Conservation (phyloP, 2,329 filamentous ascomycete genomes). For the Paradendryphiella salina region DNA sequence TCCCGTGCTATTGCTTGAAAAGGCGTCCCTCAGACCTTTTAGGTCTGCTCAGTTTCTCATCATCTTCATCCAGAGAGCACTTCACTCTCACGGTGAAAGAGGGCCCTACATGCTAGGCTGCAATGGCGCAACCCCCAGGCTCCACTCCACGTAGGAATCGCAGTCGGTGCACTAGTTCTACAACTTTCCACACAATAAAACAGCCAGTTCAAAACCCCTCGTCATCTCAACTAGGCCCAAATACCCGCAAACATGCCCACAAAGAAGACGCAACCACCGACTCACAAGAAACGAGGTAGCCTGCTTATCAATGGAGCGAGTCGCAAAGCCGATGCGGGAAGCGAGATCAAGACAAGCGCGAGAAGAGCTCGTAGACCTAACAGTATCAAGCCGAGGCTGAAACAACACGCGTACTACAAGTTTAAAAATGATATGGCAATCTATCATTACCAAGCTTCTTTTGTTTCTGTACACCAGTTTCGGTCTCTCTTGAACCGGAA, state of each 20-base stretch:
- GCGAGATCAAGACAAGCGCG: not conserved
- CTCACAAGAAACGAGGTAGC: not conserved
- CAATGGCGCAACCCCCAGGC: not conserved
- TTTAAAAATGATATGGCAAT: conserved; percentile 22
- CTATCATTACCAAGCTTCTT: conserved; percentile 24
- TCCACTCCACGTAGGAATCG: not conserved
- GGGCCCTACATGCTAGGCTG: not conserved
- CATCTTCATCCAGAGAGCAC: too few species aligned
- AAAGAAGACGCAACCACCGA: too few species aligned
- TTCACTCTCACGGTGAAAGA: not conserved
- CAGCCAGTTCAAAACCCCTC: too few species aligned
- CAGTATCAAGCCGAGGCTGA: not conserved
- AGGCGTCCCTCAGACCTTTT: too few species aligned
- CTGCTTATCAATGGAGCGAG: too few species aligned
- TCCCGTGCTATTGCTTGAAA: too few species aligned
- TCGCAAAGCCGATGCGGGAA: too few species aligned
- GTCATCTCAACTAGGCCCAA: not conserved
- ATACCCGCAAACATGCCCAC: not conserved
- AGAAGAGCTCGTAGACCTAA: not conserved
- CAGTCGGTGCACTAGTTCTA: too few species aligned
- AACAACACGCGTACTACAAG: conserved; percentile 19
- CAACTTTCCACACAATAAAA: not conserved
- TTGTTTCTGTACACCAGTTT: conserved; percentile 11
- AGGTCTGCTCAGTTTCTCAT: too few species aligned
- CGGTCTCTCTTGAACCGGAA: not conserved